Evolutionary conservation across 306 rosid genomes (phyloP).

Genomic region (Aeschynomene evenia): DNA sequence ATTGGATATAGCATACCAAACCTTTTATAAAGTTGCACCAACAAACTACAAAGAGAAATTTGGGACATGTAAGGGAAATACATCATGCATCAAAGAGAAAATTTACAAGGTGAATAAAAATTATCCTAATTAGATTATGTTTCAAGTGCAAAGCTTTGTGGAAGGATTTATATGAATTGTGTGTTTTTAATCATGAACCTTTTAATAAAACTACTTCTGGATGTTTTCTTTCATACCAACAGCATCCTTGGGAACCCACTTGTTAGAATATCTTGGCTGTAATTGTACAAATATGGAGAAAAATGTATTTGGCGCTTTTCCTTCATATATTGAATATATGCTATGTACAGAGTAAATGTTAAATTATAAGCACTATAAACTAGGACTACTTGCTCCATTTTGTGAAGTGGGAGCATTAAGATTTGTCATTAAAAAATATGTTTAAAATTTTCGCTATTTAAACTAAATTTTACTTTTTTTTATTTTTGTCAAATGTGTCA

Average conservation of each 20-base stretch:
- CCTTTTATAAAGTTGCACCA: conserved; percentile 24
- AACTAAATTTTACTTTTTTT: too few relatives aligned
- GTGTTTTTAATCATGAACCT: not conserved
- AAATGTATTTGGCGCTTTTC: too few relatives aligned
- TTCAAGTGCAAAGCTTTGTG: not conserved
- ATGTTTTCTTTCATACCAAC: not conserved
- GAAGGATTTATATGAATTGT: not conserved
- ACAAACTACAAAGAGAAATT: conserved; percentile 4
- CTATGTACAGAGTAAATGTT: too few relatives aligned
- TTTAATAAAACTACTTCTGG: not conserved
- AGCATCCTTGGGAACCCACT: not conserved
- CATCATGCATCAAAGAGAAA: not conserved
- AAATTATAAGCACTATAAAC: too few relatives aligned
- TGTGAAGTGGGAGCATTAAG: too few relatives aligned
- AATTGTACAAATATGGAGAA: too few relatives aligned
- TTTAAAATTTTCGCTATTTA: too few relatives aligned
- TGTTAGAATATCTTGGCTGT: not conserved
- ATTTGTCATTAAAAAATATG: too few relatives aligned
- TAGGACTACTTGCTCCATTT: too few relatives aligned
- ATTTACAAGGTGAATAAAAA: not conserved
- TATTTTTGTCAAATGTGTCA: too few relatives aligned
- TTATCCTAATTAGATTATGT: not conserved
- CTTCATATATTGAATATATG: too few relatives aligned
- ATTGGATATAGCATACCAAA: not conserved
- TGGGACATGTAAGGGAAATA: not conserved